Evolutionary conservation across 78 protist species (phyloP), one percentile per base, ranked within the genome.

Genomic region (Reticulomyxa filosa): DNA sequence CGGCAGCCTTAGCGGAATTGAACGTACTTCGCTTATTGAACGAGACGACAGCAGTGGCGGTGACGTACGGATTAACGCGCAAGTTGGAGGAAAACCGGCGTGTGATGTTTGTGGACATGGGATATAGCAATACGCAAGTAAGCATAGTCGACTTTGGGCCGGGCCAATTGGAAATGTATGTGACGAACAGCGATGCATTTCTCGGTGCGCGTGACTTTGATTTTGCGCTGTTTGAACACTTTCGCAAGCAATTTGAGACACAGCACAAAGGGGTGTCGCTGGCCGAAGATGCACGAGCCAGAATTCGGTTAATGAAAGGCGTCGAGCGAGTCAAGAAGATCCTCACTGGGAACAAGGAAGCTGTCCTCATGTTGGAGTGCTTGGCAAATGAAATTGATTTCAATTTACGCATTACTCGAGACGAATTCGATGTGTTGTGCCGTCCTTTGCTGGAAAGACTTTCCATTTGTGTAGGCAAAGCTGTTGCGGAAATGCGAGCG

Each of bases 31-130:
- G 59, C 8, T 8, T 55, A 10, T 32, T 55, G 59, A 55, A 55
- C 11, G 59, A 55, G 11, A 55, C 59, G 10, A 55, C 59, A 8
- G 59, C 59, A n/a, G n/a, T n/a, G n/a, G n/a, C n/a, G n/a, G n/a
- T n/a, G n/a, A n/a, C n/a, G n/a, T n/a, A n/a, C n/a, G n/a, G n/a
- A n/a, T n/a, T n/a, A n/a, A n/a, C n/a, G n/a, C n/a, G n/a, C n/a
- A n/a, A n/a, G n/a, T n/a, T n/a, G n/a, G n/a, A n/a, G n/a, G n/a
- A n/a, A n/a, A n/a, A n/a, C n/a, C n/a, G n/a, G n/a, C n/a, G n/a
- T n/a, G n/a, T n/a, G n/a, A 55, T 55, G 10, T 55, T 55, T 11
- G 30, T 55, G 26, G 59, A 55, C 10, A 33, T 55, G 26, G 59
- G 59, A 33, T 33, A 55, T 10, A 32, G 39, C 13, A 55, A 11